Evolutionary conservation across 495 filamentous ascomycete species (phyloP).

Genomic region (Staphylotrichum longicolle): DNA sequence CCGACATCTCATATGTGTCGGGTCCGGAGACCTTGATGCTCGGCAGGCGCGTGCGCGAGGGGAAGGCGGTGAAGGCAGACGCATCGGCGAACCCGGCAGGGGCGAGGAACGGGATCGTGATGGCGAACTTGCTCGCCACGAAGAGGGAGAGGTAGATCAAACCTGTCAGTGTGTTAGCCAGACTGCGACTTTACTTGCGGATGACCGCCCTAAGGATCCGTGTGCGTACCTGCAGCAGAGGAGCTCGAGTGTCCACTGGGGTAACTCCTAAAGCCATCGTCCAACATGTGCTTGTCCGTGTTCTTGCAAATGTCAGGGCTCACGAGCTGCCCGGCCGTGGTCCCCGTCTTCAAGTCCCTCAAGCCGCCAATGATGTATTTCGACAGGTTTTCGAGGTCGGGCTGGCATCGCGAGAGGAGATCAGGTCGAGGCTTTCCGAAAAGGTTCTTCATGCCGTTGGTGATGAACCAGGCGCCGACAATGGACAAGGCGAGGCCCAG

Average conservation of each 20-base stretch:
- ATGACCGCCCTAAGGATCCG: neutral
- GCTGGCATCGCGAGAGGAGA: slow-evolving; percentile 68
- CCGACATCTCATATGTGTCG: slow-evolving; percentile 33
- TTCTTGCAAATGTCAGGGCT: slow-evolving; percentile 68
- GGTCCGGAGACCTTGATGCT: slow-evolving; percentile 22
- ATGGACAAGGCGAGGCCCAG: slow-evolving; percentile 69
- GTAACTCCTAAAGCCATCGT: slow-evolving; percentile 85
- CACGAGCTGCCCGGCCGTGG: slow-evolving; percentile 53
- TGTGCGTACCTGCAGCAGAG: slow-evolving; percentile 60
- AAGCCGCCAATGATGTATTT: slow-evolving; percentile 45
- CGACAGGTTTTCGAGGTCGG: slow-evolving; percentile 46
- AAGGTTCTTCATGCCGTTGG: slow-evolving; percentile 79
- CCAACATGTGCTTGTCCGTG: slow-evolving; percentile 59
- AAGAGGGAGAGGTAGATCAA: slow-evolving; percentile 77
- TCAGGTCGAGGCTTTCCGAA: slow-evolving; percentile 85
- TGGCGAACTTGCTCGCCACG: slow-evolving; percentile 60
- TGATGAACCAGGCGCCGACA: slow-evolving; percentile 69
- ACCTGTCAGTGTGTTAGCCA: slow-evolving; percentile 32
- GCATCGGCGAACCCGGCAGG: slow-evolving; percentile 36
- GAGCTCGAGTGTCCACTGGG: slow-evolving; percentile 65
- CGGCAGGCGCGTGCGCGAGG: slow-evolving; percentile 40
- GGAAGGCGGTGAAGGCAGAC: slow-evolving; percentile 47
- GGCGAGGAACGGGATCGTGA: slow-evolving; percentile 58
- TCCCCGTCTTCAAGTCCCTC: slow-evolving; percentile 29
- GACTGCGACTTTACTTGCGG: neutral